phyloP scores from a whole-genome alignment of 495 filamentous ascomycete genomes.

The Xylaria scruposa region DNA sequence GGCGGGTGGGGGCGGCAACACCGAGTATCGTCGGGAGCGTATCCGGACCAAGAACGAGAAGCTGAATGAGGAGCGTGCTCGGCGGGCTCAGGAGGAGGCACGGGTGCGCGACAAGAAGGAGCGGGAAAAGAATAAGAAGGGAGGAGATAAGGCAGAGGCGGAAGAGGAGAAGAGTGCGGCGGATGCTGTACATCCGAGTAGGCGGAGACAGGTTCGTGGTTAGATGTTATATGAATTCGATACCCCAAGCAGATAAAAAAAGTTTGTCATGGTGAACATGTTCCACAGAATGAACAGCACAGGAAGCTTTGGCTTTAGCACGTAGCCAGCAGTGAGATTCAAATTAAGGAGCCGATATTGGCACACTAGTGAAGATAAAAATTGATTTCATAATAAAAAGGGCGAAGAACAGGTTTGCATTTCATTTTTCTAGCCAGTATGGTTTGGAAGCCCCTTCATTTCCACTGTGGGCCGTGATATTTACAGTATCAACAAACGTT shows the following conservation, averaged over 20 bases:
- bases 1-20: conserved; percentile 87
- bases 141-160: conserved; percentile 12
- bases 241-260: conserved; percentile 10
- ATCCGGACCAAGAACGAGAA: conserved; percentile 86
- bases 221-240: conserved; percentile 25
- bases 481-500: conserved; percentile 38
- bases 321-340: neutral
- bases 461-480: conserved; percentile 37
- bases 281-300: neutral
- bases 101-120: conserved; percentile 57
- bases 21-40: conserved; percentile 70
- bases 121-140: conserved; percentile 48
- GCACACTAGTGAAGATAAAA: neutral
- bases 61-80: conserved; percentile 78
- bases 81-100: conserved; percentile 58
- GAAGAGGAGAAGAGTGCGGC: conserved; percentile 38
- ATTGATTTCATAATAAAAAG: neutral
- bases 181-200: conserved; percentile 65
- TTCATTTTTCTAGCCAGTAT: neutral
- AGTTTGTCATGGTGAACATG: neutral
- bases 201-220: conserved; percentile 54
- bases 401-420: neutral
- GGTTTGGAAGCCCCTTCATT: conserved; percentile 23
- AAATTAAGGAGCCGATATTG: neutral
- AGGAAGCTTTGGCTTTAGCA: neutral